phyloP scores from a whole-genome alignment of 148 eudicot species.

The Polygonum maritimum region DNA sequence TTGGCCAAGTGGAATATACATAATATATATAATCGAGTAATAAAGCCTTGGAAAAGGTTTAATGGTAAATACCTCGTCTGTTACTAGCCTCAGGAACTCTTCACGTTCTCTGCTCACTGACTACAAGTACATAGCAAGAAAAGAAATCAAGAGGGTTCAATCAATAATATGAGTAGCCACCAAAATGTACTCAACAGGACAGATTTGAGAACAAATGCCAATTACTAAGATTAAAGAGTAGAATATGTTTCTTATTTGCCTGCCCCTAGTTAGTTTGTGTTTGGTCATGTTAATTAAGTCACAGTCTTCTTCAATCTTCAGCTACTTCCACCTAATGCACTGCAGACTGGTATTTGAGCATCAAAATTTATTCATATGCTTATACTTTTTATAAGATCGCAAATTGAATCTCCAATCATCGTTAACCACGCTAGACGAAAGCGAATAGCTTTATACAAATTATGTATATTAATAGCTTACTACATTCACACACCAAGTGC shows the following conservation, averaged over 20 bases:
- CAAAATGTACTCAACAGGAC: neutral
- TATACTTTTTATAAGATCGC: too few species aligned
- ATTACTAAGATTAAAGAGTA: neutral
- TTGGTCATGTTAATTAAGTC: neutral
- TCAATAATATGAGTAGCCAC: neutral
- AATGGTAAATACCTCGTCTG: constrained; percentile 51
- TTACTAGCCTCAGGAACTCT: constrained; percentile 83
- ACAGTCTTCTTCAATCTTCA: neutral
- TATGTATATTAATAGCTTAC: too few species aligned
- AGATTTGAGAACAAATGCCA: neutral
- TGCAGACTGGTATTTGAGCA: neutral
- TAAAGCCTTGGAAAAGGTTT: neutral
- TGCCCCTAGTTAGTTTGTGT: neutral
- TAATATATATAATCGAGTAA: neutral
- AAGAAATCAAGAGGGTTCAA: neutral
- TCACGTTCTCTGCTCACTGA: constrained; percentile 90
- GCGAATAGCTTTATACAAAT: too few species aligned
- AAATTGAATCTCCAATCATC: neutral
- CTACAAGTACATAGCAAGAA: constrained; percentile 29
- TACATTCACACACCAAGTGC: too few species aligned
- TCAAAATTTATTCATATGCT: neutral
- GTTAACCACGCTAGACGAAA: neutral
- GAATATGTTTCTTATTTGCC: neutral
- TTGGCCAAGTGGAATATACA: neutral
- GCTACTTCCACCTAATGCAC: neutral